Evolutionary conservation across 768 basidiomycete species (phyloP), one percentile per base, ranked within the genome.

Genomic region (Leccinum disarticulatum): DNA sequence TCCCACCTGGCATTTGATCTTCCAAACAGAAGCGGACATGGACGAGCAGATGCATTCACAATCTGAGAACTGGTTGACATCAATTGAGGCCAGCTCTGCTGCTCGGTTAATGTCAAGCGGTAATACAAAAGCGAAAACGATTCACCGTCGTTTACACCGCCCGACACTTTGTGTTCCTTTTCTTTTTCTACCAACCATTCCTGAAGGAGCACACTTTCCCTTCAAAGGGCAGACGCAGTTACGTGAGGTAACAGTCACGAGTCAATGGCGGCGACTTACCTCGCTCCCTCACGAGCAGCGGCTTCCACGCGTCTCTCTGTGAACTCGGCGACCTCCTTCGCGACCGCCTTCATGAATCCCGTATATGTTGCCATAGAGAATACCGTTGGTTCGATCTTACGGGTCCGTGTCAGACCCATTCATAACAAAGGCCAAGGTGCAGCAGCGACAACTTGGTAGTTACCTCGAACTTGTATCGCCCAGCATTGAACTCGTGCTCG

Each of bases 311-410:
- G 83, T 35, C 66, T 70, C n/a, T 64, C 60, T 36, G 76, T 77
- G 67, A 85, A 84, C 31, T 61, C 65, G 1, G 61, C 55, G 1
- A 81, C 69, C 57, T 87, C 82, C 0, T 71, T 70, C 4, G 72
- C 68, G 19, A 85, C 77, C 0, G 73, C 72, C 4, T 72, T 62
- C 2, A 77, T 65, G 60, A 85, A 84, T 1, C 59, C 38, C 3
- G 70, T 74, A 61, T 88, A 82, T 6, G 80, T 74, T 9, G 69
- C 67, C 75, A 87, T 81, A 9, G 83, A 86, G 62, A 89, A 84
- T 1, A 70, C 73, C 0, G 76, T 75, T 4, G 77, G 70, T 62
- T 87, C 80, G 46, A 87, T 77, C 79, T 85, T 49, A 10, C 30
- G 22, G 25, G 35, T 33, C 19, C 10, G 3, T 46, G 33, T 57